phyloP scores from a whole-genome alignment of 2,329 filamentous ascomycete species.

The Venturia oleaginea region DNA sequence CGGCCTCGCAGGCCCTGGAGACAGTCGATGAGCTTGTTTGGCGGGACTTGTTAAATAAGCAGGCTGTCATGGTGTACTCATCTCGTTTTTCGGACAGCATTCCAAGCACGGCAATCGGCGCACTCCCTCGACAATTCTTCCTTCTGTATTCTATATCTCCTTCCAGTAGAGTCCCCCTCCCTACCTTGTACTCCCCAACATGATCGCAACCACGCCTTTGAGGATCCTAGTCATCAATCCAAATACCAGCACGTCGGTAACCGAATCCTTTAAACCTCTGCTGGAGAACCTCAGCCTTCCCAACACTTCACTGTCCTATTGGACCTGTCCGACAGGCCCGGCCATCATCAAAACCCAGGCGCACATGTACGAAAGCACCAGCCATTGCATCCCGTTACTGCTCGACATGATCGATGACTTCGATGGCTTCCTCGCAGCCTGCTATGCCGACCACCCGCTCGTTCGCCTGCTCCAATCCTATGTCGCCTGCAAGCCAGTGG shows the following conservation, averaged over 20 bases:
- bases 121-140: not conserved
- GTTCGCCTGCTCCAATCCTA: conserved; percentile 51
- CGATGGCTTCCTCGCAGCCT: conserved; percentile 74
- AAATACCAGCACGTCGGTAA: conserved; percentile 68
- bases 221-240: conserved; percentile 66
- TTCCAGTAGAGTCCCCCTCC: not conserved
- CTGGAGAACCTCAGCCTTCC: not conserved
- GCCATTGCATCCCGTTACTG: conserved; percentile 51
- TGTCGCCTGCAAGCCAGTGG: conserved; percentile 46
- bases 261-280: conserved; percentile 24
- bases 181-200: not conserved
- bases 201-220: conserved; percentile 2
- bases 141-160: not conserved
- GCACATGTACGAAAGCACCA: conserved; percentile 56
- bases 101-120: not conserved
- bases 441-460: conserved; percentile 77
- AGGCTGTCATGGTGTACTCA: not conserved
- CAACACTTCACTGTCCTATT: conserved; percentile 6
- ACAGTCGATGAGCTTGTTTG: not conserved
- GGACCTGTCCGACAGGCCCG: conserved; percentile 31
- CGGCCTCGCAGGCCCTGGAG: not conserved
- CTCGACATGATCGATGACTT: conserved; percentile 38
- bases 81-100: not conserved
- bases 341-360: conserved; percentile 68
- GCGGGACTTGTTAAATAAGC: not conserved